Conservation (phyloP, 371 early-diverging fungal genomes). For the Mortierella sp. region DNA sequence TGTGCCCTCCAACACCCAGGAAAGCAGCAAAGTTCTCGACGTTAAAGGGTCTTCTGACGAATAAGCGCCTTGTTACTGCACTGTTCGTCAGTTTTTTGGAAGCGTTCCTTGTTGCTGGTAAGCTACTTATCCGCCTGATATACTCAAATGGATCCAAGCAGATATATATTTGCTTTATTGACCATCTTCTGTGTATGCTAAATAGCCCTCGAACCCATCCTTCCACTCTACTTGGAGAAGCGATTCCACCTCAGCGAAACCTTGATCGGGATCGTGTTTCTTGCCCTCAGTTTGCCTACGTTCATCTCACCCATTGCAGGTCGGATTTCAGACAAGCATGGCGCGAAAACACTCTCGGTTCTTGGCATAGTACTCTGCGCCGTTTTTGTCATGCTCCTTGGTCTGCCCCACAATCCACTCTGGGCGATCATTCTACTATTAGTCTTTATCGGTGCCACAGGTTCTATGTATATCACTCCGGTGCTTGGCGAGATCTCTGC, state of each 20-base stretch:
- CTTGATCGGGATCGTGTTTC: constrained; percentile 62
- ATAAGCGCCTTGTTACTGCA: constrained; percentile 35
- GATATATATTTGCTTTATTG: not conserved
- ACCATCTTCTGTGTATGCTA: not conserved
- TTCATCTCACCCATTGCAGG: constrained; percentile 64
- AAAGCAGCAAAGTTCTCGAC: constrained; percentile 8
- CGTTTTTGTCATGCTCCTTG: constrained; percentile 58
- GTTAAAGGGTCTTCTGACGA: constrained; percentile 14
- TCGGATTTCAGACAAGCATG: constrained; percentile 58
- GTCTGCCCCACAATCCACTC: constrained; percentile 42
- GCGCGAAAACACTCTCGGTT: constrained; percentile 52
- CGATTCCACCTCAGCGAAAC: constrained; percentile 65
- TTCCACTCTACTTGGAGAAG: constrained; percentile 63
- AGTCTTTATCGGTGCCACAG: constrained; percentile 58
- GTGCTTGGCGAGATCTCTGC: constrained; percentile 61
- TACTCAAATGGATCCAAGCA: too few species aligned
- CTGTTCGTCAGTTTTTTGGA: constrained; percentile 40
- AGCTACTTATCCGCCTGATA: not conserved
- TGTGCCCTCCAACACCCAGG: not conserved
- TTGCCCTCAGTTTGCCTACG: constrained; percentile 62
- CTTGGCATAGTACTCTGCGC: constrained; percentile 53
- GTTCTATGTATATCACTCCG: constrained; percentile 57
- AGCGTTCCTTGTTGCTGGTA: constrained; percentile 43
- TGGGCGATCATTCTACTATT: constrained; percentile 56
- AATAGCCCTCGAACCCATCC: constrained; percentile 59